A percentile compares a stretch with the other conserved stretches of the same genome.
phyloP scores from a whole-genome alignment of 192 early-diverging fungal species.

The Chytriomyces hyalinus region DNA sequence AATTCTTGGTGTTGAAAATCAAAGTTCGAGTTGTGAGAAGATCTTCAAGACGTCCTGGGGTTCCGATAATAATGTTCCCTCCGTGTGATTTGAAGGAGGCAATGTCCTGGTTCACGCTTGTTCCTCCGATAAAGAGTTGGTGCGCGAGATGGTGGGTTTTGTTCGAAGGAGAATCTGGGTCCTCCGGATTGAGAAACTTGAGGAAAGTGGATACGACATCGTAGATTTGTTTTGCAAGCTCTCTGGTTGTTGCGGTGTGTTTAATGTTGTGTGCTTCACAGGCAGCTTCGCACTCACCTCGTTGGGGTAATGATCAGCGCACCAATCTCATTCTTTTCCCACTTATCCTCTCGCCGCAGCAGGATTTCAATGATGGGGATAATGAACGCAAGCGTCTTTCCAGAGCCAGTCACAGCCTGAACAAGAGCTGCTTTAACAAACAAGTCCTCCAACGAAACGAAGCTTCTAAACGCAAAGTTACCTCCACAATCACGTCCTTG shows the following conservation, averaged over 20 bases:
- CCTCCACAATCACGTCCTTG: slow-evolving; percentile 96
- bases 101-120: slow-evolving; percentile 67
- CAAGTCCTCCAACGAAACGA: background rate
- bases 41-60: too few relatives aligned
- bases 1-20: slow-evolving; percentile 76
- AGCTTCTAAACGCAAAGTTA: slow-evolving; percentile 15
- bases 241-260: slow-evolving; percentile 50
- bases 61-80: slow-evolving; percentile 81
- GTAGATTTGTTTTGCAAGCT: slow-evolving; percentile 87
- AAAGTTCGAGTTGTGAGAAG: slow-evolving; percentile 50
- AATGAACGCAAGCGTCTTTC: slow-evolving; percentile 92
- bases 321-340: slow-evolving; percentile 79
- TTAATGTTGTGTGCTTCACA: background rate
- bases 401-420: slow-evolving; percentile 93
- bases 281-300: slow-evolving; percentile 85
- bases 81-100: slow-evolving; percentile 63
- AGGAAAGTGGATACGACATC: slow-evolving; percentile 59
- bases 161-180: slow-evolving; percentile 6
- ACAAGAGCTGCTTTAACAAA: background rate
- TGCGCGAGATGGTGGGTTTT: slow-evolving; percentile 47
- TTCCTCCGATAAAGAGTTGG: slow-evolving; percentile 78
- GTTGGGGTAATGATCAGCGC: slow-evolving; percentile 54
- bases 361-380: slow-evolving; percentile 92
- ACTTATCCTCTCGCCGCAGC: slow-evolving; percentile 57
- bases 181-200: slow-evolving; percentile 55